These are phyloP conservation scores for Parathielavia appendiculata DNA, from an alignment of 495 filamentous ascomycete species.

Conservation along the genomic window DNA sequence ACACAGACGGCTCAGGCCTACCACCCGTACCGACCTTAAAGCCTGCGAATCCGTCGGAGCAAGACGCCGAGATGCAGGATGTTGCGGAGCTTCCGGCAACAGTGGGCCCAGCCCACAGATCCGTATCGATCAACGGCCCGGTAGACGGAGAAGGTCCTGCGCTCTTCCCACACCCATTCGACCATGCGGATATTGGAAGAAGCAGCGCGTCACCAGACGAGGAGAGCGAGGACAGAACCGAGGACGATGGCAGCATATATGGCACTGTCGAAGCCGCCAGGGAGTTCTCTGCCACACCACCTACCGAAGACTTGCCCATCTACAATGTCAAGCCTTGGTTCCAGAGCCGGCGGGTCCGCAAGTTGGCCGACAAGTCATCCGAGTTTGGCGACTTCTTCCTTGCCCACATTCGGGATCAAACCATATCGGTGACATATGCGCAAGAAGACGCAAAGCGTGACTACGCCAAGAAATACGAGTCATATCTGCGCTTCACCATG, in stretches of 20 bases:
- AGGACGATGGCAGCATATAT: conserved; percentile 56
- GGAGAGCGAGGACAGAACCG: conserved; percentile 52
- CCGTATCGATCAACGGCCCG: conserved; percentile 36
- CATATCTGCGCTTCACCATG: conserved; percentile 47
- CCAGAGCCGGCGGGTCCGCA: conserved; percentile 36
- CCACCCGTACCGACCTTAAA: conserved; percentile 28
- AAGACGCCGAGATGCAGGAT: conserved; percentile 43
- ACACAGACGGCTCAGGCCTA: conserved; percentile 31
- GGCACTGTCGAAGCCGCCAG: conserved; percentile 45
- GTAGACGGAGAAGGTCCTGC: conserved; percentile 6
- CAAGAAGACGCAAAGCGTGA: conserved; percentile 29
- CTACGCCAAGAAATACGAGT: conserved; percentile 43
- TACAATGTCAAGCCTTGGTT: conserved; percentile 41
- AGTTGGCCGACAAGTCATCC: conserved; percentile 27
- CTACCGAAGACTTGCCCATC: conserved; percentile 42
- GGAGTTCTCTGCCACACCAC: conserved; percentile 46
- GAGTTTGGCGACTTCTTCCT: conserved; percentile 35
- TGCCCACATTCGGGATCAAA: conserved; percentile 25
- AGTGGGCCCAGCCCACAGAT: conserved; percentile 39
- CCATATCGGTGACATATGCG: conserved; percentile 18
- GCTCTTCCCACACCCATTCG: conserved; percentile 18
- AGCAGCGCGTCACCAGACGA: conserved; percentile 27
- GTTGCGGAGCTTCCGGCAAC: conserved; percentile 39
- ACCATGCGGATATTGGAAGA: conserved; percentile 14
- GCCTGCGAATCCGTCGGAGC: conserved; percentile 22